Evolutionary conservation across 2,329 filamentous ascomycete genomes (phyloP), one percentile per base, ranked within the genome.

Genomic region (Alternaria triticina): DNA sequence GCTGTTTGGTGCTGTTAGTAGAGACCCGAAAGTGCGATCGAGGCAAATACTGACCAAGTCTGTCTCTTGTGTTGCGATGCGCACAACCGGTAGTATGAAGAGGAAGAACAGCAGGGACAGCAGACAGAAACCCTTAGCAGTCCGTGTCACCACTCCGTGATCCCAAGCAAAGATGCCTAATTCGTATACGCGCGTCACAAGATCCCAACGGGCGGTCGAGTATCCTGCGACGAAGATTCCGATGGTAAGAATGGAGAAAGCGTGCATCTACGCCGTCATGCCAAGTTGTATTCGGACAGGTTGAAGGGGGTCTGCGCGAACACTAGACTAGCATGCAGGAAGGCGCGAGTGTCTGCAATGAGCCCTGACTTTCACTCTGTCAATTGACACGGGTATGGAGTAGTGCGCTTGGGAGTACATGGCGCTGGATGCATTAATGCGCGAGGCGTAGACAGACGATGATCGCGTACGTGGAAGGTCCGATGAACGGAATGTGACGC

Each of bases 181-280:
- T 83, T 99, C 95, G 90, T 97, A 97, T 75, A 98, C 87, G 76
- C 94, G 91, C 74, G 95, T 97, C 72, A 97, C 94, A 68, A 99
- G 90, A 83, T 98, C 96, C 94, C 96, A 99, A 86, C 96, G 92
- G 79, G 96, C 96, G 83, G 96, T 99, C 82, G 95, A 98, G 87
- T 99, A 99, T 82, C 96, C 96, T 85, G 96, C 95, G 87, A 98
- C 91, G 86, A 99, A 99, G 85, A 99, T 97, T 84, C 92, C 94
- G 84, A 97, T 90, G 77, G 94, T 97, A 82, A 97, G 88, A 81
- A 95, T 86, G 69, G 95, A 98, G 86, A 98, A 97, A 78, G 94
- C 93, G 93, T 97, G 94, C 95, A 98, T 98, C 87, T 86, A 88
- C 68, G 54, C 66, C 50, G 67, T 70, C 66, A 71, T 73, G 67